Evolutionary conservation across 805 yeast species (phyloP), one percentile per base, ranked within the genome.

Genomic region (Candida mattraensis): DNA sequence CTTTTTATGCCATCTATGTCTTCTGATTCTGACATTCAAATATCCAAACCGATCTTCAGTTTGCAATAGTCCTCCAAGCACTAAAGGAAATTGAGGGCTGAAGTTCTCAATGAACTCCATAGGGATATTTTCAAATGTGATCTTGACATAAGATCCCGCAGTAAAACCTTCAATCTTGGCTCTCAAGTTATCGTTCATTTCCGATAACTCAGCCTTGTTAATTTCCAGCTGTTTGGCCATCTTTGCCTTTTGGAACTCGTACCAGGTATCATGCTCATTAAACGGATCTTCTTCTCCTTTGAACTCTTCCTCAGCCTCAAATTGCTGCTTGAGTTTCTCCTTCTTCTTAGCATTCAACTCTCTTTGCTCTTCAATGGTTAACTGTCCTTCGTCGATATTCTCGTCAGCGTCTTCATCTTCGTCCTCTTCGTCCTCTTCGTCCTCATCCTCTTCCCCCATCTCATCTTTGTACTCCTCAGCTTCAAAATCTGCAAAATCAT

Each of bases 1-100:
- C 72, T 88, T 88, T 58, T 88, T 91, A 65, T 93, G 97, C 99
- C 99, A 93, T 69, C 99, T 80, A 60, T 93, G 99, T 64, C 96
- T 81, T 78, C 96, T 88, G 43, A 93, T 78, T 67, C 98, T 79
- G 30, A 87, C 96, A 56, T 87, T 91, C 66, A 88, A 71, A 54
- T 85, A 83, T 5, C 99, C 99, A 58, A 89, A 91, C 55, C 95
- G 74, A 39, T 88, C 83, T 58, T 93, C 99, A 5, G 95, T 87
- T 23, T 93, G 78, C 41, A 91, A 67, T 39, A 93, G 67, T 3
- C 98, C 97, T 40, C 99, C 99, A 51, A 94, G 65, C 12, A 93
- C 76, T 18, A 93, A 70, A 9, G 99, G 98, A 54, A 68, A 88
- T 26, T 66, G 71, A 2, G 99, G 94, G 53, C 87, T 82, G 55